Base-by-base conservation (phyloP, 225 moss, liverwort and hornwort species). In the Antitrichia curtipendula region DNA sequence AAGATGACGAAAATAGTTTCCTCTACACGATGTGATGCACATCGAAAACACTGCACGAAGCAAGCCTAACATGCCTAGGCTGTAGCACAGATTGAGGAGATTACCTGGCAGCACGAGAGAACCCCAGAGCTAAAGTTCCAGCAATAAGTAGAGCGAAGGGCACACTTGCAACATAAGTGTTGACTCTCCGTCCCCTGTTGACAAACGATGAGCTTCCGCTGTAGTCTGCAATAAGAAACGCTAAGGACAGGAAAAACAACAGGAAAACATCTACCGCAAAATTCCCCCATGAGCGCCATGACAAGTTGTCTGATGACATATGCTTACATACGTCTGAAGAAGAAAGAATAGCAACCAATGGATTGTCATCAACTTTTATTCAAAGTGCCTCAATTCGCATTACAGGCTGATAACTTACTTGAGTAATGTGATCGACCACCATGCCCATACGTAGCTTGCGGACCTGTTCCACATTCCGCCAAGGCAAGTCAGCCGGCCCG, bases 71-170 rank as follows among this genome's bases (percentile, higher is more conserved):
- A 65, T 56, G 71, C 31, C 20, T 41, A 58, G 32, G 43, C 43
- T 71, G 58, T 49, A 41, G 59, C 19, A 58, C 24, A 80, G n/a
- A 15, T 36, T 78, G 57, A 64, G 38, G 74, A 69, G 62, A 92
- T 73, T 65, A 92, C 93, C 89, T 92, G 24, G 86, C 80, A 85
- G 93, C 92, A 84, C 88, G 91, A 82, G 93, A 92, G 82, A 90
- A 85, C 50, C 93, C 92, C 31, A 93, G 93, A 62, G 92, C 65
- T 75, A 93, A 76, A 16, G 93, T 93, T 82, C 93, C 92, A 75
- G 82, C 89, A 71, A 93, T 92, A 50, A 93, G 86, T 62, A 93
- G 28, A 36, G 92, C 93, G 65, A 93, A 92, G 69, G 93, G 93
- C 43, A 89, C 71, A 84, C 93, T 93, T 82, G 93, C 92, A 43